Conservation (phyloP, 192 early-diverging fungal genomes). For the Backusella tarrabulga region DNA sequence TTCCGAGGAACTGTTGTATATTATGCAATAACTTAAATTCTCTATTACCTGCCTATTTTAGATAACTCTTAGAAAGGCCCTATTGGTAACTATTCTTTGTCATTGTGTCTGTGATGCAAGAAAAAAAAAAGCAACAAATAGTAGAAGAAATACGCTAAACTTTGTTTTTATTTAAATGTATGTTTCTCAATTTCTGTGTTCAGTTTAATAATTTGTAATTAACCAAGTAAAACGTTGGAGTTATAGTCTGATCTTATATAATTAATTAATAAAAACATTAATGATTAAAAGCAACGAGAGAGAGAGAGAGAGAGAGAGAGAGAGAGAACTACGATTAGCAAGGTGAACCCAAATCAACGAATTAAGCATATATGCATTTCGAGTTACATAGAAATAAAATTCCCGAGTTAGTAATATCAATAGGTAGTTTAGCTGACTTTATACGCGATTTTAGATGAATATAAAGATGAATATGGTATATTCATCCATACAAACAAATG, state of each 20-base stretch:
- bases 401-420: not conserved
- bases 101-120: not conserved
- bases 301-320: not conserved
- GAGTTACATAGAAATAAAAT: not conserved
- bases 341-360: not conserved
- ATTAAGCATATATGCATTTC: not conserved
- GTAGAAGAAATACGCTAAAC: not conserved
- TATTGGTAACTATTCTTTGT: not conserved
- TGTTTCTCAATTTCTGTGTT: not conserved
- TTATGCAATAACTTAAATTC: not conserved
- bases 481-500: too few relatives aligned
- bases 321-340: not conserved
- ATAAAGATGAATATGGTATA: not conserved
- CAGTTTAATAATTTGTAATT: not conserved
- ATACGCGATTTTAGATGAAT: not conserved
- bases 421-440: not conserved
- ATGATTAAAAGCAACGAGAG: not conserved
- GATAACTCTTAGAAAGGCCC: not conserved
- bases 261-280: not conserved
- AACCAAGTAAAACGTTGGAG: not conserved
- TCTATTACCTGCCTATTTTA: not conserved
- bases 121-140: not conserved
- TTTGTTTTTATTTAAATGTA: not conserved
- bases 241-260: not conserved
- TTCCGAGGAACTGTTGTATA: not conserved